phyloP scores from a whole-genome alignment of 768 basidiomycete species.

The Pholiota conissans region DNA sequence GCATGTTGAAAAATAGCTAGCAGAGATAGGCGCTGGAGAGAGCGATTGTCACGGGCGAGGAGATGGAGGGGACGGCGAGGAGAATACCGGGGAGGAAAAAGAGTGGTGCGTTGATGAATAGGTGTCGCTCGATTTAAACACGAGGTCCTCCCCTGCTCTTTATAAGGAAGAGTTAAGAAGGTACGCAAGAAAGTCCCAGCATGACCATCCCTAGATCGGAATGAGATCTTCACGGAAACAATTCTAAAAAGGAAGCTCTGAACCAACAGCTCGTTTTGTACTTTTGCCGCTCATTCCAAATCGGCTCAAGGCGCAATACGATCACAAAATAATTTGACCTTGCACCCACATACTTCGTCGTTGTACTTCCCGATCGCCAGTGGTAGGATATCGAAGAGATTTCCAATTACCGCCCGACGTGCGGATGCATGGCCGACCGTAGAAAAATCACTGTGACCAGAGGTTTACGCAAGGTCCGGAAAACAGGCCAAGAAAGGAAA shows the following conservation, averaged over 20 bases:
- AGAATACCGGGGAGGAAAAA: slow-evolving; percentile 20
- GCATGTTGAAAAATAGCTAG: slow-evolving; percentile 21
- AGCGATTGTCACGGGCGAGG: slow-evolving; percentile 9
- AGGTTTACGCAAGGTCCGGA: neutral
- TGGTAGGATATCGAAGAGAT: neutral
- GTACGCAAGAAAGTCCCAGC: slow-evolving; percentile 20
- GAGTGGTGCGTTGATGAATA: slow-evolving; percentile 20
- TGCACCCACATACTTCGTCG: neutral
- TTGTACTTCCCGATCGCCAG: neutral
- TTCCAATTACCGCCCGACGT: neutral
- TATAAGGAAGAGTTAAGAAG: slow-evolving; percentile 25
- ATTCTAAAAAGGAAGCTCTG: slow-evolving; percentile 16
- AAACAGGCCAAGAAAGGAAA: neutral
- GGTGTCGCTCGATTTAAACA: slow-evolving; percentile 31
- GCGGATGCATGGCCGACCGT: neutral
- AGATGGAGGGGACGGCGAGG: slow-evolving; percentile 7
- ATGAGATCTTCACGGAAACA: slow-evolving; percentile 27
- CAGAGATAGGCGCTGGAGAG: neutral
- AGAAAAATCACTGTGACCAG: no score
- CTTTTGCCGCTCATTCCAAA: neutral
- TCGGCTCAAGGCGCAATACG: neutral
- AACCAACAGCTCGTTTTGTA: slow-evolving; percentile 8
- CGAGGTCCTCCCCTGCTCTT: slow-evolving; percentile 26
- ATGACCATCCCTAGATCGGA: slow-evolving; percentile 26
- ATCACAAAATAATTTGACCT: neutral